Conservation (phyloP, 1,139 yeast species). For the Magnusiomyces magnusii region DNA sequence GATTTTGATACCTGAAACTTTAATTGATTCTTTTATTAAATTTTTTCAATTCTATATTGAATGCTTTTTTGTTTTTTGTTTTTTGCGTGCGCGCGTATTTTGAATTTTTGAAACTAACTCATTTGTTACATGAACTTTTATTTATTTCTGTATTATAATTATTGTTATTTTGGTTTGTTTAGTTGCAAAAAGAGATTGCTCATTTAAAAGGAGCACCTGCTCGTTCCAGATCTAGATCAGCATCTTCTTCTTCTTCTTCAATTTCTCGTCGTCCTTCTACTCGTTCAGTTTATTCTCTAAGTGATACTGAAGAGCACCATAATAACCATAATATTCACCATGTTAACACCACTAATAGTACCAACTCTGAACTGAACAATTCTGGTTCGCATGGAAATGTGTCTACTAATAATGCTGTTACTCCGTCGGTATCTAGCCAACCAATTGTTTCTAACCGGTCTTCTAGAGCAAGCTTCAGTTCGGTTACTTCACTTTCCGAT, state of each 20-base stretch:
- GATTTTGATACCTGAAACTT: background rate
- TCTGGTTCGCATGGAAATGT: background rate
- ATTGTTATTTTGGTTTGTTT: conserved; percentile 16
- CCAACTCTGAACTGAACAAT: no score
- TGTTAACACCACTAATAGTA: no score
- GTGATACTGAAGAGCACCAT: conserved; percentile 25
- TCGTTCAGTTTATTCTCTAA: conserved; percentile 24
- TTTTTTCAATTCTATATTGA: background rate
- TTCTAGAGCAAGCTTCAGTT: background rate
- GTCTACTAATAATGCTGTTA: background rate
- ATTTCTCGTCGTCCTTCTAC: conserved; percentile 29
- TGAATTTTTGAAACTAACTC: background rate
- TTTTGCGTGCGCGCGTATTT: background rate
- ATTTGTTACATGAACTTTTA: no score
- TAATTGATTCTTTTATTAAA: background rate
- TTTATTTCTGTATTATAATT: no score
- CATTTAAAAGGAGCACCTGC: conserved; percentile 26
- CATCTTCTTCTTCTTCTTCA: conserved; percentile 22
- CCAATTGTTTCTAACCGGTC: background rate
- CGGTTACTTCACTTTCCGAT: background rate
- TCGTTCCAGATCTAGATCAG: conserved; percentile 29
- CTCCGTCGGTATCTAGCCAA: background rate
- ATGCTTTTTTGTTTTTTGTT: background rate
- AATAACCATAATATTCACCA: background rate
- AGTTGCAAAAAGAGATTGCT: conserved; percentile 32